Base-by-base conservation (phyloP, 2,329 filamentous ascomycete species). In the Ophiocordyceps polyrhachis-furcata region DNA sequence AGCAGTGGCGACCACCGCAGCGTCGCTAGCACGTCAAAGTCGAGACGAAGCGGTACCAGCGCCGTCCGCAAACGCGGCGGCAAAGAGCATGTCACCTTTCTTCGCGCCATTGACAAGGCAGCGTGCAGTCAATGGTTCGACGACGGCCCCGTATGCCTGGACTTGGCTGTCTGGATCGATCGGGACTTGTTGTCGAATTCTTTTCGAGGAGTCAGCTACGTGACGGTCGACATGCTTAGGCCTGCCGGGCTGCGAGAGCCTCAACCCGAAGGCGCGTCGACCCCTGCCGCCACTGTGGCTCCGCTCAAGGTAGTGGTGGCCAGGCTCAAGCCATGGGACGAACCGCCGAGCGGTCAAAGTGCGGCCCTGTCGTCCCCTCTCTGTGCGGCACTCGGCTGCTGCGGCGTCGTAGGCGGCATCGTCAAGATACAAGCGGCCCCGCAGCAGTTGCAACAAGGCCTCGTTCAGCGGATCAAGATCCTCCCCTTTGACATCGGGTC, bases 381-480 rank as follows among this genome's bases (percentile, higher is more conserved):
- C 7, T 93, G 84, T 59, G 73, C 74, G 28, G 74, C 82, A 1
- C 69, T 98, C 20, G 80, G 79, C 2, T 78, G 75, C 44, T 67
- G 75, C 37, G 79, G 77, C 2, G 72, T 93, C 44, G 83, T 93
- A 11, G 91, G 91, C 13, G 85, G 87, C 1, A 76, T 96, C 40
- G 74, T 94, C 46, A 86, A 89, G 49, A 71, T 98, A 28, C 87
- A 96, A 57, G 79, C 83, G 11, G 88, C 89, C 1, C 77, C 84
- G 14, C 66, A 72, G 38, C 83, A 81, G 44, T 65, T 86, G n/a
- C 69, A 79, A 6, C 76, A 77, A 47, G 77, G 74, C 38, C 69
- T 75, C 0, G 66, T 85, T 5, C 69, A 71, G 46, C 66, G 75
- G 5, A 63, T 96, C 47, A 88, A 83, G 52, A 67, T 98, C 2